Evolutionary conservation across 2,329 filamentous ascomycete genomes (phyloP).

Genomic region (Hypoxylon sp.): DNA sequence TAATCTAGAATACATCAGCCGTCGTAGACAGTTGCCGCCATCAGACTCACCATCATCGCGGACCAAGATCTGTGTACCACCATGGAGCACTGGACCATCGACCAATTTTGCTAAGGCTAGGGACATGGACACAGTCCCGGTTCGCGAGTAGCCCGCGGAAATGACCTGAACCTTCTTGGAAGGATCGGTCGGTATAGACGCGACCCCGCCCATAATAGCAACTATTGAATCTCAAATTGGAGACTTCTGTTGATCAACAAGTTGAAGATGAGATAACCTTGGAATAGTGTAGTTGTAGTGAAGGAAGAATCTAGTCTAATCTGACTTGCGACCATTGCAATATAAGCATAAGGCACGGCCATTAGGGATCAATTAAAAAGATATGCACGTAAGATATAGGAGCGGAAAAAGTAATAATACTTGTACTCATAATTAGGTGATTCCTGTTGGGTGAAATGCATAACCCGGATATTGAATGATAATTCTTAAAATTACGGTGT

Average conservation of each 20-base stretch:
- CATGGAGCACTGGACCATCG: slow-evolving; percentile 63
- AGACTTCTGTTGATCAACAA: not conserved
- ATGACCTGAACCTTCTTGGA: slow-evolving; percentile 57
- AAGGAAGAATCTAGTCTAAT: slow-evolving; percentile 5
- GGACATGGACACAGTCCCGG: slow-evolving; percentile 65
- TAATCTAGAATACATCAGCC: slow-evolving; percentile 32
- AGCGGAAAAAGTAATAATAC: not conserved
- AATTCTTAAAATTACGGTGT: not conserved
- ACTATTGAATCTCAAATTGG: not conserved
- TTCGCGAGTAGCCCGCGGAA: slow-evolving; percentile 60
- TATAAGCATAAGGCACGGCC: slow-evolving; percentile 6
- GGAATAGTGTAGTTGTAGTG: not conserved
- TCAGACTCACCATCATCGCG: slow-evolving; percentile 53
- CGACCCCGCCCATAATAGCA: slow-evolving; percentile 43
- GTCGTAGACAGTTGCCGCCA: not conserved
- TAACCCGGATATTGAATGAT: not conserved
- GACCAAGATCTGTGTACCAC: slow-evolving; percentile 57
- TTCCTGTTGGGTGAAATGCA: not conserved
- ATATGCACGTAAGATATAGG: slow-evolving; percentile 4
- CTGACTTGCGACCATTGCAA: slow-evolving; percentile 1
- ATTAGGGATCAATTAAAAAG: not conserved
- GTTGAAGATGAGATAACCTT: not conserved
- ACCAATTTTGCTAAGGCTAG: slow-evolving; percentile 62
- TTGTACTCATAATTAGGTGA: not conserved
- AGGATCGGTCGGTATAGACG: slow-evolving; percentile 53